phyloP scores from a whole-genome alignment of 2,329 filamentous ascomycete species.

The Hypoxylon sp. region DNA sequence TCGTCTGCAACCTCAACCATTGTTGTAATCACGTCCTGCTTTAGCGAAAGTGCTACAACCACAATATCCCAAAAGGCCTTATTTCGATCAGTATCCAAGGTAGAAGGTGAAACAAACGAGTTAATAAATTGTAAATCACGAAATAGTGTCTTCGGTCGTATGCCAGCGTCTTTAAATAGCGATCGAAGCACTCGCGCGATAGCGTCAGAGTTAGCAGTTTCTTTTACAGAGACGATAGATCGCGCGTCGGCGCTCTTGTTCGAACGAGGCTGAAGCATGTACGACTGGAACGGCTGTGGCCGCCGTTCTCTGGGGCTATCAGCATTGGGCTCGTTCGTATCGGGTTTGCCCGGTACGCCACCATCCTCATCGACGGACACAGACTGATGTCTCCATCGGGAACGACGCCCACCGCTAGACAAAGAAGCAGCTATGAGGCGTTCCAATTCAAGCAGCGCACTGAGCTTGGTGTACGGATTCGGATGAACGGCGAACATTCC shows the following conservation, averaged over 20 bases:
- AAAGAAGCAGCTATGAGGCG: constrained; percentile 84
- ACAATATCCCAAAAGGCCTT: constrained; percentile 94
- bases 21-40: constrained; percentile 87
- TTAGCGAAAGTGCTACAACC: constrained; percentile 88
- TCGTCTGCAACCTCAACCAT: constrained; percentile 83
- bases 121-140: constrained; percentile 84
- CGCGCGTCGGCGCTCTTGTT: constrained; percentile 65
- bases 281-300: constrained; percentile 67
- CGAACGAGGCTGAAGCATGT: constrained; percentile 55
- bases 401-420: constrained; percentile 65
- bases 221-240: constrained; percentile 64
- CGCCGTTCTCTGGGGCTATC: constrained; percentile 79
- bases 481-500: constrained; percentile 90
- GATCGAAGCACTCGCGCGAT: constrained; percentile 77
- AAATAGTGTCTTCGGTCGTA: constrained; percentile 85
- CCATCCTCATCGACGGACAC: constrained; percentile 55
- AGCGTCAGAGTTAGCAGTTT: constrained; percentile 70
- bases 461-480: constrained; percentile 89
- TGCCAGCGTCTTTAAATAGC: constrained; percentile 76
- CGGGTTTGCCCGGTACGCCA: constrained; percentile 56
- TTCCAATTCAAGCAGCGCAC: constrained; percentile 85
- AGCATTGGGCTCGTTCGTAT: constrained; percentile 75
- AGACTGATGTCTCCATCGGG: constrained; percentile 60
- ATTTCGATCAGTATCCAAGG: constrained; percentile 74
- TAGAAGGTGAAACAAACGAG: constrained; percentile 72